phyloP scores from a whole-genome alignment of 139 green algal genomes.

The Trebouxia sp. region DNA sequence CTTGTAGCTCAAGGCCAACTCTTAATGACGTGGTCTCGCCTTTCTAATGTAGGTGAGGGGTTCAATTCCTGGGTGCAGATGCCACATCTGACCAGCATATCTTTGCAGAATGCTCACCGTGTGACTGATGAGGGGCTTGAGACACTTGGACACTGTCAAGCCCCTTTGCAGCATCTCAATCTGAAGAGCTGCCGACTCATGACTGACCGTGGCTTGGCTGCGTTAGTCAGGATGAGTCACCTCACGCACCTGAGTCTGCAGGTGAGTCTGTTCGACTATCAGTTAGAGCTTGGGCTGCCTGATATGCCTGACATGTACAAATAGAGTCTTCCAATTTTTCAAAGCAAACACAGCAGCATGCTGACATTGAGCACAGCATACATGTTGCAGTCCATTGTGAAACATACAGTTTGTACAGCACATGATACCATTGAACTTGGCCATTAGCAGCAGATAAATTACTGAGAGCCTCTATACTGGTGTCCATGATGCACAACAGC shows the following conservation, averaged over 20 bases:
- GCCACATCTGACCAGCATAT: constrained; percentile 25
- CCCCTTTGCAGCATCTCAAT: constrained; percentile 31
- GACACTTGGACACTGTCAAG: constrained; percentile 29
- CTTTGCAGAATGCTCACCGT: constrained; percentile 24
- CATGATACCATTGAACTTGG: no score
- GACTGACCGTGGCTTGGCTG: constrained; percentile 32
- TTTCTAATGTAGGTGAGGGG: constrained; percentile 23
- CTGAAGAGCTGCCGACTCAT: constrained; percentile 33
- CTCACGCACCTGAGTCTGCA: constrained; percentile 35
- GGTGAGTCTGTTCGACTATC: background rate
- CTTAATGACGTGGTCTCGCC: no score
- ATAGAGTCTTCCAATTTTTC: no score
- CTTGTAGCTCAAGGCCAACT: no score
- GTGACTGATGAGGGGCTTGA: constrained; percentile 42
- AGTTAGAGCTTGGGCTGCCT: background rate
- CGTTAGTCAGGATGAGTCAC: constrained; percentile 19
- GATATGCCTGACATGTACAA: no score
- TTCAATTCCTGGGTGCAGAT: constrained; percentile 29
- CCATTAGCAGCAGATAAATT: no score
- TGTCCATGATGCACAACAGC: no score
- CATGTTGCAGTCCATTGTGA: no score
- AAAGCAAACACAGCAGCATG: no score
- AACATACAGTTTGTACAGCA: no score
- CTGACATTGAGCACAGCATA: background rate
- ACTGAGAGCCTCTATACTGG: no score